These are phyloP conservation scores for Elymus sibiricus DNA, from an alignment of 176 grass and related monocot species.

Conservation along the genomic window DNA sequence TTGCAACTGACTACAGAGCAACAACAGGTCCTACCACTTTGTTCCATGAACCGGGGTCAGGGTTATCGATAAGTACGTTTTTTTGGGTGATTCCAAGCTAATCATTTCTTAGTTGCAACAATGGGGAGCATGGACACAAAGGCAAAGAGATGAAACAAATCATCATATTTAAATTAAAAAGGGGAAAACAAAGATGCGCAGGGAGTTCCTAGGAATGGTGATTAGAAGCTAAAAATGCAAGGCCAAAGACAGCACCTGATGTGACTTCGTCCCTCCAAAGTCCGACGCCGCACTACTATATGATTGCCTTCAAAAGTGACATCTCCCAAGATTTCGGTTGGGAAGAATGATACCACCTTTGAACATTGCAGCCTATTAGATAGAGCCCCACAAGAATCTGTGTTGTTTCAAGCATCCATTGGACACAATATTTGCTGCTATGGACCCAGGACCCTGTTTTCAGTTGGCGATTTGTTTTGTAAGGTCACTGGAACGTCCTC, in stretches of 20 bases:
- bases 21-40: constrained; percentile 4
- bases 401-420: constrained; percentile 52
- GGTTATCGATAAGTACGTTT: neutral
- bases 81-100: neutral
- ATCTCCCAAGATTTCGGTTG: constrained; percentile 33
- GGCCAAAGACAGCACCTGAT: constrained; percentile 3
- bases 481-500: constrained; percentile 15
- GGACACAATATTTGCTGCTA: constrained; percentile 29
- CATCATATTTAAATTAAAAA: neutral
- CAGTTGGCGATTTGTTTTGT: constrained; percentile 47
- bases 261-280: constrained; percentile 35
- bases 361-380: constrained; percentile 50
- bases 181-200: neutral
- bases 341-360: constrained; percentile 45
- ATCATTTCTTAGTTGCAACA: constrained; percentile 7
- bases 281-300: constrained; percentile 1
- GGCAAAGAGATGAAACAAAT: neutral
- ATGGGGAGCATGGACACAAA: neutral
- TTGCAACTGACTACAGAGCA: constrained; percentile 25
- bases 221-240: neutral
- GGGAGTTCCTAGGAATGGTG: neutral
- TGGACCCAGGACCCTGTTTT: constrained; percentile 35
- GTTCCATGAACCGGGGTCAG: neutral
- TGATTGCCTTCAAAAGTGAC: constrained; percentile 41
- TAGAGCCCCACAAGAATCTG: constrained; percentile 41